Conservation (phyloP, 345 rosid genomes). For the Leavenworthia alabamica region DNA sequence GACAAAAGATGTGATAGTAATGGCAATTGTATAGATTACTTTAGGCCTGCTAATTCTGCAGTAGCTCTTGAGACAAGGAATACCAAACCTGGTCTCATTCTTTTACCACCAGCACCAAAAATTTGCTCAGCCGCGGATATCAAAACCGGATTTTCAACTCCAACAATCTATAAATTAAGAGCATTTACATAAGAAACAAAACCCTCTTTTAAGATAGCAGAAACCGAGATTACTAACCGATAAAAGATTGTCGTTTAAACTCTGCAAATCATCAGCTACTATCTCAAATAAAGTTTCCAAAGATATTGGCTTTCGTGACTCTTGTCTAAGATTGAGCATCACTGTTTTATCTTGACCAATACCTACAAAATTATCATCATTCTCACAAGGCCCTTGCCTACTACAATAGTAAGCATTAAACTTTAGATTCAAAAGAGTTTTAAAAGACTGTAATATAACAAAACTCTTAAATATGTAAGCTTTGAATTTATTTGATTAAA, state of each 20-base stretch:
- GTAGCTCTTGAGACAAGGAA: slow-evolving; percentile 94
- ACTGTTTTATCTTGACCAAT: slow-evolving; percentile 45
- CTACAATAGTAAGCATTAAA: not conserved
- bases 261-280: slow-evolving; percentile 77
- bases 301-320: slow-evolving; percentile 43
- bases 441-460: too few relatives aligned
- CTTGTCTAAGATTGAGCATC: slow-evolving; percentile 47
- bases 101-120: slow-evolving; percentile 96
- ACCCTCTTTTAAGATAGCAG: not conserved
- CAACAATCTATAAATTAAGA: slow-evolving; percentile 70
- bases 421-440: not conserved
- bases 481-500: not conserved
- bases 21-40: slow-evolving; percentile 33
- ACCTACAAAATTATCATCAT: slow-evolving; percentile 28
- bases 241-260: slow-evolving; percentile 76
- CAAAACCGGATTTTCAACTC: slow-evolving; percentile 89
- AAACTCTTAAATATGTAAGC: not conserved
- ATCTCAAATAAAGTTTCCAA: slow-evolving; percentile 60
- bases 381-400: slow-evolving; percentile 6
- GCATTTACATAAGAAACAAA: slow-evolving; percentile 13
- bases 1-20: slow-evolving; percentile 1
- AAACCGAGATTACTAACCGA: slow-evolving; percentile 55
- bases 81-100: slow-evolving; percentile 94
- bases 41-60: slow-evolving; percentile 63
- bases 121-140: slow-evolving; percentile 99